Evolutionary conservation across 1,139 yeast genomes (phyloP).

Genomic region (Zygosaccharomyces sapae): DNA sequence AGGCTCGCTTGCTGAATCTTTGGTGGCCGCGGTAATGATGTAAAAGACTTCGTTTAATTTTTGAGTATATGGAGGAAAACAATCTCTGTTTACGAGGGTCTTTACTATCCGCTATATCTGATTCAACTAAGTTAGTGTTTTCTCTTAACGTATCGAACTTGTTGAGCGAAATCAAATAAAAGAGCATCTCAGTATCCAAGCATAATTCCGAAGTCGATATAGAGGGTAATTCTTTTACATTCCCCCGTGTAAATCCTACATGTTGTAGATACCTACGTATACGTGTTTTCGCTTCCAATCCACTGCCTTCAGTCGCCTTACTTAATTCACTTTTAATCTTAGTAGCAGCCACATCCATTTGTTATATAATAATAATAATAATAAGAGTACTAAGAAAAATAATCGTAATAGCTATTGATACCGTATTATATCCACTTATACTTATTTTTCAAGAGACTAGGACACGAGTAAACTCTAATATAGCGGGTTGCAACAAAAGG

Average conservation of each 20-base stretch:
- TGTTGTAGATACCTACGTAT: slow-evolving; percentile 1
- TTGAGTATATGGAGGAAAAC: slow-evolving; percentile 1
- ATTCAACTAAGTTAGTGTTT: background rate
- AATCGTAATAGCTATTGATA: background rate
- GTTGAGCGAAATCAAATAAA: slow-evolving; percentile 7
- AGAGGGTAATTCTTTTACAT: background rate
- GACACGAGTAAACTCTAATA: too few relatives aligned
- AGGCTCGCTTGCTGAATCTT: background rate
- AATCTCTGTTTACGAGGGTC: background rate
- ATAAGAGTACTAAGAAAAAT: background rate
- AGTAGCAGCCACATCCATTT: slow-evolving; percentile 2
- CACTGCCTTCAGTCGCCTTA: background rate
- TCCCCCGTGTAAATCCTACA: background rate
- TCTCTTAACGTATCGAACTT: background rate
- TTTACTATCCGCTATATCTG: background rate
- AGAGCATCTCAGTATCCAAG: slow-evolving; percentile 11
- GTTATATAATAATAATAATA: background rate
- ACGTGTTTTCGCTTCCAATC: background rate
- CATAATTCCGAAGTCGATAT: slow-evolving; percentile 9
- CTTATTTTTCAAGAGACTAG: too few relatives aligned
- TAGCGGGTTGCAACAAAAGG: background rate
- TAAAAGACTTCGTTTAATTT: background rate
- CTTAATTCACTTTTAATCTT: slow-evolving; percentile 3
- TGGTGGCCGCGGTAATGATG: background rate
- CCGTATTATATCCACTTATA: too few relatives aligned